phyloP scores from a whole-genome alignment of 129 eudicot genomes.

The Rutidosis leptorrhynchoides region DNA sequence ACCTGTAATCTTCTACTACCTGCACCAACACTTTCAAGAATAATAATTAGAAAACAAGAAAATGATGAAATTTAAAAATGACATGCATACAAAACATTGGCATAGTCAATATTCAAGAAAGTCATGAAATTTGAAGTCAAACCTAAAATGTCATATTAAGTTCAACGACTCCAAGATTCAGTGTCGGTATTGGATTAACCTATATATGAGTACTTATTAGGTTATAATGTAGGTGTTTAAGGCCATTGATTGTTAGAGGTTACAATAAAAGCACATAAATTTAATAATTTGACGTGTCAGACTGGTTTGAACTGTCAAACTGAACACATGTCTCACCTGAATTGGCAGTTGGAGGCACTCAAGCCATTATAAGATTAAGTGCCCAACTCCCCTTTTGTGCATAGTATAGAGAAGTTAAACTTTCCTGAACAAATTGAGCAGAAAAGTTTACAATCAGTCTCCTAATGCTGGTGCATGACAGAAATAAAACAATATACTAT shows the following conservation, averaged over 20 bases:
- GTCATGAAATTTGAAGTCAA: neutral
- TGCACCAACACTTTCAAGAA: conserved; percentile 30
- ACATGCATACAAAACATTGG: conserved; percentile 7
- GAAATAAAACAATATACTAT: conserved; percentile 27
- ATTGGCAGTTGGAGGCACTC: conserved; percentile 86
- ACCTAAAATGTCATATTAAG: neutral
- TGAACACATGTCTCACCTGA: conserved; percentile 63
- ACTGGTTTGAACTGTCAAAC: conserved; percentile 33
- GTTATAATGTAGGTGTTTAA: neutral
- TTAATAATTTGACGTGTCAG: conserved; percentile 14
- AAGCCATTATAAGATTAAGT: conserved; percentile 72
- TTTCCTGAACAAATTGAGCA: conserved; percentile 76
- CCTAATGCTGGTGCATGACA: conserved; percentile 37
- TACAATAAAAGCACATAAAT: conserved; percentile 3
- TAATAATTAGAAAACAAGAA: conserved; percentile 23
- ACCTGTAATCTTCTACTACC: conserved; percentile 62
- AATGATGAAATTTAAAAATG: conserved; percentile 13
- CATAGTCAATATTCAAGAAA: conserved; percentile 16
- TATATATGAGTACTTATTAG: conserved; percentile 12
- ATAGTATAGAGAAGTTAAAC: conserved; percentile 39
- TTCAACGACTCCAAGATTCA: neutral
- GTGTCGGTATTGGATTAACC: neutral
- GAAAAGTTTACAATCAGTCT: conserved; percentile 42
- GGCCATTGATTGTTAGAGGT: conserved; percentile 8
- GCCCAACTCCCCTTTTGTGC: conserved; percentile 72